Percentiles rank a stretch among this genome's conserved stretches.
Evolutionary conservation across 2,329 filamentous ascomycete species (phyloP).

Genomic region (Paecilomyces sp.): DNA sequence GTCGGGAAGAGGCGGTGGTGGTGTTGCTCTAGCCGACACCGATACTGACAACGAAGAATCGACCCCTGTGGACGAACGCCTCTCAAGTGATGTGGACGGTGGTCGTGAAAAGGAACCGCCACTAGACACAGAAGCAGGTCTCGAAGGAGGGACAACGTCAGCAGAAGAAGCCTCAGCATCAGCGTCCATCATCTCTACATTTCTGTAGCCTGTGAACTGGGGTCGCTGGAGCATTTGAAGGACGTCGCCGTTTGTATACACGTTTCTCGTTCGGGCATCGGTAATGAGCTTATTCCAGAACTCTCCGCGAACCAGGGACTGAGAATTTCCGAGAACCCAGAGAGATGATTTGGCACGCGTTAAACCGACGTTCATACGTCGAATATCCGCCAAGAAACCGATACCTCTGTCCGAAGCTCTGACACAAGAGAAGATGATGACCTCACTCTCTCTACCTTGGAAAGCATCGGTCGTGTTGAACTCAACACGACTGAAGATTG

Average conservation of each 20-base stretch:
- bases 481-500: conserved; percentile 72
- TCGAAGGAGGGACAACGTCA: conserved; percentile 4
- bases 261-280: conserved; percentile 66
- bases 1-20: conserved; percentile 17
- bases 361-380: conserved; percentile 98
- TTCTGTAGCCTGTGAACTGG: conserved; percentile 39
- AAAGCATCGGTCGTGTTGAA: conserved; percentile 99
- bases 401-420: conserved; percentile 88
- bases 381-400: conserved; percentile 95
- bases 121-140: conserved; percentile 12
- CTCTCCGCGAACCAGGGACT: conserved; percentile 75
- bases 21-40: conserved; percentile 18
- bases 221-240: conserved; percentile 48
- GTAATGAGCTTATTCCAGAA: conserved; percentile 85
- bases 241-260: conserved; percentile 67
- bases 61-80: conserved; percentile 11
- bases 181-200: conserved; percentile 38
- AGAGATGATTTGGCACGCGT: conserved; percentile 94
- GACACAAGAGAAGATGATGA: conserved; percentile 98
- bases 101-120: conserved; percentile 20
- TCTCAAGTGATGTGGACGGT: conserved; percentile 20
- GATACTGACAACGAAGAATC: conserved; percentile 13
- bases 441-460: conserved; percentile 90
- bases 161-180: conserved; percentile 5
- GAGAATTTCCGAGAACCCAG: conserved; percentile 91